A percentile compares a stretch with the other conserved stretches of the same genome.
phyloP scores from a whole-genome alignment of 2,329 filamentous ascomycete genomes.

The Cylindrodendrum hubeiense region DNA sequence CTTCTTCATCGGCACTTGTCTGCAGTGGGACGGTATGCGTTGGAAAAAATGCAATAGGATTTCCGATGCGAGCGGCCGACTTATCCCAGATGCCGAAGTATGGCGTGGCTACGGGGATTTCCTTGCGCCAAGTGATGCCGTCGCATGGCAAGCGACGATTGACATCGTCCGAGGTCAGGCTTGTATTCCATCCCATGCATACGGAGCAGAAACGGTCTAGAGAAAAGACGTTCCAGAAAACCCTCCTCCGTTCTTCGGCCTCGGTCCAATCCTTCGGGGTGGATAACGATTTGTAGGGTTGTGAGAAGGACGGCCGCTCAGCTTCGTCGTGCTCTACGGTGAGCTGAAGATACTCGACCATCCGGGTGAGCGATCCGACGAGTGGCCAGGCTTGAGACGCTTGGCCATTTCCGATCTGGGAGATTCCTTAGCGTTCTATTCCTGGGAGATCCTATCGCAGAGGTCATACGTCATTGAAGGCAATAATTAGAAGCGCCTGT shows the following conservation, averaged over 20 bases:
- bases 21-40: constrained; percentile 24
- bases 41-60: constrained; percentile 48
- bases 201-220: constrained; percentile 51
- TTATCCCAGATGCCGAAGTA: constrained; percentile 58
- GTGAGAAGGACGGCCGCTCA: constrained; percentile 45
- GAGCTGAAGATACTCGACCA: constrained; percentile 44
- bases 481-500: constrained; percentile 52
- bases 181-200: constrained; percentile 52
- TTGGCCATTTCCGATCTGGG: constrained; percentile 42
- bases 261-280: constrained; percentile 42
- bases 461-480: constrained; percentile 50
- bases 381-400: constrained; percentile 20
- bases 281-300: constrained; percentile 43
- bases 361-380: constrained; percentile 41
- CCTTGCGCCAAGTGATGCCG: constrained; percentile 52
- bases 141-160: constrained; percentile 53
- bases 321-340: constrained; percentile 44
- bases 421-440: constrained; percentile 28
- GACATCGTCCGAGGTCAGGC: constrained; percentile 51
- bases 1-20: constrained; percentile 11
- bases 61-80: constrained; percentile 48
- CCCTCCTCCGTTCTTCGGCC: constrained; percentile 49
- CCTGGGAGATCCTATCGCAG: constrained; percentile 27
- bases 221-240: constrained; percentile 54
- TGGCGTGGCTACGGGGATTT: constrained; percentile 51